Evolutionary conservation across 208 protist species (phyloP).

Genomic region (Acanthamoeba triangularis): DNA sequence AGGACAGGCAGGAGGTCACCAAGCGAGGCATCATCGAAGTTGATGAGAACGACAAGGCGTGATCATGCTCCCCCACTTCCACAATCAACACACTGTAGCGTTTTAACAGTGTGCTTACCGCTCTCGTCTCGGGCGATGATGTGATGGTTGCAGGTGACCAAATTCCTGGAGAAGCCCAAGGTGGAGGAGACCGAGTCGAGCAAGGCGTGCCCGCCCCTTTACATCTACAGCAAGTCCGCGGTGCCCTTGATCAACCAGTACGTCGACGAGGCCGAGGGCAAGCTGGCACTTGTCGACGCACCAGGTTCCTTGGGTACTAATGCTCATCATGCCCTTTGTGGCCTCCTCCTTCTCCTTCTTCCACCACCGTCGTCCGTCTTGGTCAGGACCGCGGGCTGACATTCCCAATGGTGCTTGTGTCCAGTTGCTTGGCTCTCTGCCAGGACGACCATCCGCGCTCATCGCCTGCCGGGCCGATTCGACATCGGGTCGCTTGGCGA

Average conservation of each 20-base stretch:
- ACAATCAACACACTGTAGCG: background rate
- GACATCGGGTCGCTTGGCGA: constrained; percentile 46
- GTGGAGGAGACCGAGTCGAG: constrained; percentile 10
- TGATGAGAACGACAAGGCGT: background rate
- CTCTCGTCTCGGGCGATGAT: background rate
- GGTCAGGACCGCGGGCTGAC: background rate
- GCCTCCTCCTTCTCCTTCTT: background rate
- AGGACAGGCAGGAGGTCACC: constrained; percentile 24
- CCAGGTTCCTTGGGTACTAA: background rate
- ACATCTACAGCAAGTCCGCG: background rate
- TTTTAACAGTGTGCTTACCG: too few species aligned
- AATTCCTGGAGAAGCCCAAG: constrained; percentile 69
- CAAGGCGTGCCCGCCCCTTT: constrained; percentile 48
- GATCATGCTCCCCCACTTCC: background rate
- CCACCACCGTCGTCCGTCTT: background rate
- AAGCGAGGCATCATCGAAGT: constrained; percentile 69
- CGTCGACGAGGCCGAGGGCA: background rate
- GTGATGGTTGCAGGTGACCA: background rate
- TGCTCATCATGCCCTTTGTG: too few species aligned
- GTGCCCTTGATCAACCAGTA: constrained; percentile 37
- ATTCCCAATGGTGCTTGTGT: background rate
- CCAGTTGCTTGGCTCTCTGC: background rate
- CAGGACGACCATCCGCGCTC: background rate
- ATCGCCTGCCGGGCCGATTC: constrained; percentile 14
- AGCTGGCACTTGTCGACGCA: background rate